phyloP scores from a whole-genome alignment of 805 yeast species.

The Tetrapisispora nanseiensis region DNA sequence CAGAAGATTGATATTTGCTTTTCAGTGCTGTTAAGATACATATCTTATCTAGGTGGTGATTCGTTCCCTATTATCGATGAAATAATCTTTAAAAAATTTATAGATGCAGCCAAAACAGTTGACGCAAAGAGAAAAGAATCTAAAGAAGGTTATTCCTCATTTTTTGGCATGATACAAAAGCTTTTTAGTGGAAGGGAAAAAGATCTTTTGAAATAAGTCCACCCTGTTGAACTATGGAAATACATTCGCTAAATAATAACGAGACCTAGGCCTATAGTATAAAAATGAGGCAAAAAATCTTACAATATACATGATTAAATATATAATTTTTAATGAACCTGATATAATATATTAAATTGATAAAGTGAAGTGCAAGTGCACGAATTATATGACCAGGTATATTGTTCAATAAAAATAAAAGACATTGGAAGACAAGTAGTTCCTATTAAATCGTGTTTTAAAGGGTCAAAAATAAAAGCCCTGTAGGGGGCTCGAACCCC shows the following conservation, averaged over 20 bases:
- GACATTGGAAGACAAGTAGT: background rate
- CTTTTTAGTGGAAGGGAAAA: background rate
- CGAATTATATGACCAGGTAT: background rate
- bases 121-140: background rate
- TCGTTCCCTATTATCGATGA: background rate
- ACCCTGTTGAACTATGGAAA: background rate
- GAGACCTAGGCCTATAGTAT: too few relatives aligned
- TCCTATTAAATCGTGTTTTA: too few relatives aligned
- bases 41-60: background rate
- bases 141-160: background rate
- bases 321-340: too few relatives aligned
- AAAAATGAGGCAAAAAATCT: too few relatives aligned
- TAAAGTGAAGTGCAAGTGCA: too few relatives aligned
- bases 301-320: too few relatives aligned
- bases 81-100: background rate
- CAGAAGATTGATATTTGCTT: slow-evolving; percentile 1
- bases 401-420: too few relatives aligned
- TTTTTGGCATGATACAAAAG: background rate
- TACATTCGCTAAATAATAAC: too few relatives aligned
- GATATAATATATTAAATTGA: too few relatives aligned
- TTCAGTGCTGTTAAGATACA: background rate
- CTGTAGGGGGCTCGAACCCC: slow-evolving; percentile 15
- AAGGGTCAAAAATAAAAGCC: slow-evolving; percentile 6
- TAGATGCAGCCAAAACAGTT: background rate
- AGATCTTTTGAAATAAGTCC: background rate